A percentile compares a stretch with the other conserved stretches of the same genome.
Evolutionary conservation across 768 basidiomycete species (phyloP).

Genomic region (Brasilioporus rufonigricans): DNA sequence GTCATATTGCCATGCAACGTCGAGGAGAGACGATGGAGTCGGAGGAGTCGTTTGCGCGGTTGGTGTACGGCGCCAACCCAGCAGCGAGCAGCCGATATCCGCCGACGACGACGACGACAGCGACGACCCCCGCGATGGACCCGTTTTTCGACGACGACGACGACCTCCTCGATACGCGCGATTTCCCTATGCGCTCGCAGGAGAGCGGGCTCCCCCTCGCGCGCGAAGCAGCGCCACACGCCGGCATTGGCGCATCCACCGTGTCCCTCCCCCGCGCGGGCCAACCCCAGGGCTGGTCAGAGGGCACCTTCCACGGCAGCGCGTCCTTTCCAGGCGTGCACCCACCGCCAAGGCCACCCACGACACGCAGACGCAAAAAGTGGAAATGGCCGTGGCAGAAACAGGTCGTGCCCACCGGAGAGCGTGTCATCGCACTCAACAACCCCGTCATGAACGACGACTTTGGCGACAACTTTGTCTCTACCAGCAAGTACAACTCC

Average conservation of each 20-base stretch:
- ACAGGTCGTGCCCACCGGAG: slow-evolving; percentile 60
- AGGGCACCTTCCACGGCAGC: slow-evolving; percentile 49
- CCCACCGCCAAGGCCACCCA: slow-evolving; percentile 15
- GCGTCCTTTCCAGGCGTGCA: slow-evolving; percentile 37
- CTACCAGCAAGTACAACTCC: slow-evolving; percentile 93
- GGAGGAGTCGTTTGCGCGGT: slow-evolving; percentile 20
- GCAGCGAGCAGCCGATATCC: slow-evolving; percentile 43
- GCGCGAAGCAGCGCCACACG: slow-evolving; percentile 56
- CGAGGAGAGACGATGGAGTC: too few species aligned
- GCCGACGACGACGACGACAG: too few species aligned
- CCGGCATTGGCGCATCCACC: too few species aligned
- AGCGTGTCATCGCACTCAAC: slow-evolving; percentile 82
- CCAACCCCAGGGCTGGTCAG: slow-evolving; percentile 69
- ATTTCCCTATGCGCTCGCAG: slow-evolving; percentile 38
- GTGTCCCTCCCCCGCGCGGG: too few species aligned
- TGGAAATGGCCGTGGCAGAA: slow-evolving; percentile 90
- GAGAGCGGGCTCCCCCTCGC: slow-evolving; percentile 58
- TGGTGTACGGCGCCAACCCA: slow-evolving; percentile 28
- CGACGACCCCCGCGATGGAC: too few species aligned
- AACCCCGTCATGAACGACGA: slow-evolving; percentile 63
- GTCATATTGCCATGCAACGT: too few species aligned
- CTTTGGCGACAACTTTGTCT: slow-evolving; percentile 79
- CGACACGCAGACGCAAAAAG: slow-evolving; percentile 21
- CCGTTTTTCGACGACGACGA: slow-evolving; percentile 79
- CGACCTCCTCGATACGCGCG: slow-evolving; percentile 35